Conservation (phyloP, 352 stramenopile genomes). For the Phytophthora colocasiae region DNA sequence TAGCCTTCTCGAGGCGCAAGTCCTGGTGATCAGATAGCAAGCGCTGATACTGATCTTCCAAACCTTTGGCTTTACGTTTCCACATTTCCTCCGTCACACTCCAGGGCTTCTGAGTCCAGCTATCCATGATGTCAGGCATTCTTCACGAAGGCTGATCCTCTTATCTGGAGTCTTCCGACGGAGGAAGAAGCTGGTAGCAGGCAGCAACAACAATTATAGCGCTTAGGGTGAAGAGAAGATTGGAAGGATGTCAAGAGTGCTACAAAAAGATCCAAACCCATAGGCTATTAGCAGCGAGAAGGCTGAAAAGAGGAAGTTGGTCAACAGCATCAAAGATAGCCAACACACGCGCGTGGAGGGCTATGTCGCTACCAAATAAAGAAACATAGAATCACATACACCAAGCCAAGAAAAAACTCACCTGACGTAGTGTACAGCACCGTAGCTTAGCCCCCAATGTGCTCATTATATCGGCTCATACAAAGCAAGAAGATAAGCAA, state of each 20-base stretch:
- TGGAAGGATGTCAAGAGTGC: slow-evolving; percentile 10
- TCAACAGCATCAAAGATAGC: slow-evolving; percentile 34
- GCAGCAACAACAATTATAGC: slow-evolving; percentile 43
- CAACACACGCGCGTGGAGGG: slow-evolving; percentile 1
- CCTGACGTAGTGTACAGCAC: slow-evolving; percentile 1
- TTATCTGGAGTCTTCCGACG: slow-evolving; percentile 6
- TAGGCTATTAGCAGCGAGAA: slow-evolving; percentile 30
- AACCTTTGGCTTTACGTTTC: slow-evolving; percentile 72
- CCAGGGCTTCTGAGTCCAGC: slow-evolving; percentile 69
- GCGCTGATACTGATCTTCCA: slow-evolving; percentile 77
- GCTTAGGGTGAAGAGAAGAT: slow-evolving; percentile 6
- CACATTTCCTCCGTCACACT: slow-evolving; percentile 81
- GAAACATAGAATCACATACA: slow-evolving; percentile 30
- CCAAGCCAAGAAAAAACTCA: slow-evolving; percentile 33
- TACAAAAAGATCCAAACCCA: slow-evolving; percentile 31
- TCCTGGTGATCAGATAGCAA: slow-evolving; percentile 75
- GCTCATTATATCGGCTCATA: slow-evolving; percentile 1
- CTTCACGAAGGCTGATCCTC: neutral
- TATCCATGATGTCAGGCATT: slow-evolving; percentile 60
- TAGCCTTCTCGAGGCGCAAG: slow-evolving; percentile 70
- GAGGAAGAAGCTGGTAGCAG: slow-evolving; percentile 18
- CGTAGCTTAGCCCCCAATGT: slow-evolving; percentile 11
- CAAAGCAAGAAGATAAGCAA: slow-evolving; percentile 12
- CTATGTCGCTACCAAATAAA: slow-evolving; percentile 31
- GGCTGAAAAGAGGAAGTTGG: slow-evolving; percentile 1